Evolutionary conservation across 177 flowering plant genomes (phyloP), one percentile per base, ranked within the genome.

Genomic region (Vitis hybrid): DNA sequence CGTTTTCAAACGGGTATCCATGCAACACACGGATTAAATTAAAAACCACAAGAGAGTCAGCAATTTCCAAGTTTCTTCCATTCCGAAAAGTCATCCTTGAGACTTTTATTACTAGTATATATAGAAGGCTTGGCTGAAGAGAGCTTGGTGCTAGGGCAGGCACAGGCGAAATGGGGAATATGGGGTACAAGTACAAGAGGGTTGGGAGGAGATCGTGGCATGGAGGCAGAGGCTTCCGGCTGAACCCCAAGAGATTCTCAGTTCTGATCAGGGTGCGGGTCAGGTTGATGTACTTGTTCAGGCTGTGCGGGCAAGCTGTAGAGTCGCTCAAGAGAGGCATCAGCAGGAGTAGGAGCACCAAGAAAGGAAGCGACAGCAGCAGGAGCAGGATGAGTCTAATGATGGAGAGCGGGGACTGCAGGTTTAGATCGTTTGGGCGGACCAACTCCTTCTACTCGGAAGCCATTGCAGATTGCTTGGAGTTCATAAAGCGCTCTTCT

Each of bases 401-500:
- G 47, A 51, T 17, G 47, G 59, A 73, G 9, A 19, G 52, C 4
- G 50, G 20, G 0, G 73, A 60, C 10, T 66, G 54, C 19, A 77
- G 71, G 71, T 68, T 76, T 44, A 69, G 80, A 66, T 76, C 80
- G 0, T 81, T 72, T 17, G 68, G 77, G 1, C 82, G 87, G 5
- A 84, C 90, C 2, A 87, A 90, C 69, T 86, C 89, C 5, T 90
- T 88, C 71, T 88, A 88, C 56, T 76, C 90, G 0, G 95, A 90
- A 78, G 95, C 95, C 18, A 90, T 90, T 62, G 89, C 88, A 0
- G 95, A 90, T 44, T 90, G 95, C 79, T 77, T 90, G 81, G 95
- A 90, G 81, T 90, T 87, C 70, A 90, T 90, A 73, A 87, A 84
- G 64, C 57, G 86, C 4, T 71, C 87, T 2, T 81, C 88, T 20